Evolutionary conservation across 2,329 filamentous ascomycete genomes (phyloP).

Genomic region (Berkeleyomyces basicola): DNA sequence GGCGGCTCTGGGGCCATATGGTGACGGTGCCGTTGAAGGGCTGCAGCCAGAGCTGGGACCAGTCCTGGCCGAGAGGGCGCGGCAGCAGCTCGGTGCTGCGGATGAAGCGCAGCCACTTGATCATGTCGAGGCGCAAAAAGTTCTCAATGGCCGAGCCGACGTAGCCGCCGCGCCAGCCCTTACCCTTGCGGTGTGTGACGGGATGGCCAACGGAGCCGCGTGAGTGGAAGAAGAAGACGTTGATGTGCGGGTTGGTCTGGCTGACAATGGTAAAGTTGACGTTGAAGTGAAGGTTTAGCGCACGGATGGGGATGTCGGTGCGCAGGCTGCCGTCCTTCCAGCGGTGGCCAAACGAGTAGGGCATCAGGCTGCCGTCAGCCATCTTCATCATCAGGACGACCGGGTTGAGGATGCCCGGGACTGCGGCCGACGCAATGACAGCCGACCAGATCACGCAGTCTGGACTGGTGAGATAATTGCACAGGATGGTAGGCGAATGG

Average conservation of each 20-base stretch:
- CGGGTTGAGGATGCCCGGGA: slow-evolving; percentile 89
- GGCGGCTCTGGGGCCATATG: slow-evolving; percentile 74
- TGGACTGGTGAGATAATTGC: slow-evolving; percentile 87
- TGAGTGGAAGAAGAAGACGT: slow-evolving; percentile 96
- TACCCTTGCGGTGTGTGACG: slow-evolving; percentile 81
- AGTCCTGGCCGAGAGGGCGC: slow-evolving; percentile 81
- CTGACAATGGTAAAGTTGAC: slow-evolving; percentile 89
- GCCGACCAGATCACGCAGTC: slow-evolving; percentile 99
- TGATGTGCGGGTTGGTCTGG: slow-evolving; percentile 92
- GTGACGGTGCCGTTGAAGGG: slow-evolving; percentile 89
- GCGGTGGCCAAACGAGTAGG: slow-evolving; percentile 95
- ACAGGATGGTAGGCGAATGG: slow-evolving; percentile 77
- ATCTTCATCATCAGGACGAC: slow-evolving; percentile 87
- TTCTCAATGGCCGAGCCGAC: slow-evolving; percentile 84
- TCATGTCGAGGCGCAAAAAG: slow-evolving; percentile 89
- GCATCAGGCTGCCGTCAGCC: slow-evolving; percentile 56
- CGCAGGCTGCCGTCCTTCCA: slow-evolving; percentile 95
- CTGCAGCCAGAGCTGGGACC: slow-evolving; percentile 93
- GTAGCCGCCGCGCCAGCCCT: slow-evolving; percentile 92
- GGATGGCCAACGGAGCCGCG: slow-evolving; percentile 81
- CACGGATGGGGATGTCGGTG: slow-evolving; percentile 89
- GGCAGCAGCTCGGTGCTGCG: slow-evolving; percentile 84
- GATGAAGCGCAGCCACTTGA: slow-evolving; percentile 93
- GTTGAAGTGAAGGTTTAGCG: slow-evolving; percentile 91
- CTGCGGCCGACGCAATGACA: slow-evolving; percentile 82